Evolutionary conservation across 2,329 filamentous ascomycete genomes (phyloP).

Genomic region (Nemania sp.): DNA sequence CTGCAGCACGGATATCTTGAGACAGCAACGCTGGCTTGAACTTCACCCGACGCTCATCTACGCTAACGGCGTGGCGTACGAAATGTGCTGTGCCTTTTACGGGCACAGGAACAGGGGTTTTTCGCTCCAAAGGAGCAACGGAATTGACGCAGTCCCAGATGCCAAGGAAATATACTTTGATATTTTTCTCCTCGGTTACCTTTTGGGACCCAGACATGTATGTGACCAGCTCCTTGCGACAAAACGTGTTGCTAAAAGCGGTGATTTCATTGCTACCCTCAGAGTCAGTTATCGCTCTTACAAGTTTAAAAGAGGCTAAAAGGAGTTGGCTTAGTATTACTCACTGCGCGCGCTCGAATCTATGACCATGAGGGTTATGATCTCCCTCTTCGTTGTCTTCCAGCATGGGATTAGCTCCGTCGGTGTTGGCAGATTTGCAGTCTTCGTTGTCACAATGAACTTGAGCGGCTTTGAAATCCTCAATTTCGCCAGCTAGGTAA

Average conservation of each 20-base stretch:
- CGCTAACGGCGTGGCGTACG: slow-evolving; percentile 64
- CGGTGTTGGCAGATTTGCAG: slow-evolving; percentile 15
- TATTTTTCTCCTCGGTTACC: slow-evolving; percentile 37
- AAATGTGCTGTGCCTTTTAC: slow-evolving; percentile 57
- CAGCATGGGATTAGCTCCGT: slow-evolving; percentile 31
- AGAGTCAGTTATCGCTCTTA: not conserved
- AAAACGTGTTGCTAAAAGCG: slow-evolving; percentile 63
- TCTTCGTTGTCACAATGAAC: slow-evolving; percentile 26
- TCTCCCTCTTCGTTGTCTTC: slow-evolving; percentile 34
- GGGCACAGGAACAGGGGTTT: slow-evolving; percentile 54
- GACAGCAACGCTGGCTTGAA: slow-evolving; percentile 64
- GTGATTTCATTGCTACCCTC: slow-evolving; percentile 53
- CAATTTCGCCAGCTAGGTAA: slow-evolving; percentile 55
- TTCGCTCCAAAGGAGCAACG: slow-evolving; percentile 57
- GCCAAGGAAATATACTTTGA: slow-evolving; percentile 66
- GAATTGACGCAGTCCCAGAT: slow-evolving; percentile 67
- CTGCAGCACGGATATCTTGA: slow-evolving; percentile 53
- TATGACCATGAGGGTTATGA: slow-evolving; percentile 45
- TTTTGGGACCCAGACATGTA: slow-evolving; percentile 20
- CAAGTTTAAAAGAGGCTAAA: not conserved
- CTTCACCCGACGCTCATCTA: slow-evolving; percentile 67
- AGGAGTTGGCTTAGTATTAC: not conserved
- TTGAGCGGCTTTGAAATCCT: slow-evolving; percentile 48
- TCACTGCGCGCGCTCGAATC: slow-evolving; percentile 49
- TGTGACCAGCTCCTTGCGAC: slow-evolving; percentile 52